A percentile compares a stretch with the other conserved stretches of the same genome.
phyloP scores from a whole-genome alignment of 768 basidiomycete genomes.

The Calocera viscosa region DNA sequence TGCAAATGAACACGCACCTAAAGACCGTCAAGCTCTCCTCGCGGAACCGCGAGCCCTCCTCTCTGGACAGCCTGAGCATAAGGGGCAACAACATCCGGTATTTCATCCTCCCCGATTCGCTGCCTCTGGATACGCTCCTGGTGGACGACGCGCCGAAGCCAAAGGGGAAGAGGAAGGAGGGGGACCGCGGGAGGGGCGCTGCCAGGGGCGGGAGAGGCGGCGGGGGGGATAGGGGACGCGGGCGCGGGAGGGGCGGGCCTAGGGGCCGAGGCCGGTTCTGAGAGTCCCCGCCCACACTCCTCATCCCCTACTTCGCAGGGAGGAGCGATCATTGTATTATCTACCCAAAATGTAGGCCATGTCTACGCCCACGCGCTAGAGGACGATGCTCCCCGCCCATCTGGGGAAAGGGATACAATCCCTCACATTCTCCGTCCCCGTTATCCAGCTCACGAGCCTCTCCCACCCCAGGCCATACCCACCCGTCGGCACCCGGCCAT shows the following conservation, averaged over 20 bases:
- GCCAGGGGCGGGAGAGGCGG: conserved; percentile 41
- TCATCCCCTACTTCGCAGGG: too few relatives aligned
- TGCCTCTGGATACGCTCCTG: conserved; percentile 89
- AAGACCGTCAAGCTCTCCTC: conserved; percentile 97
- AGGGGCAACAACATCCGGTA: conserved; percentile 97
- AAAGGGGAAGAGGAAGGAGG: conserved; percentile 75
- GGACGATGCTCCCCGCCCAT: conserved; percentile 67
- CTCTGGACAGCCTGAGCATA: conserved; percentile 84
- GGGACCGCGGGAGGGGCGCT: conserved; percentile 50
- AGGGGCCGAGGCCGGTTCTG: conserved; percentile 41
- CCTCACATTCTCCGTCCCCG: conserved; percentile 78
- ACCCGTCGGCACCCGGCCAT: conserved; percentile 81
- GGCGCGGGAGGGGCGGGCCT: conserved; percentile 40
- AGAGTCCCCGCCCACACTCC: too few relatives aligned
- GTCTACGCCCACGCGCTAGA: conserved; percentile 30
- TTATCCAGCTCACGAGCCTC: conserved; percentile 72
- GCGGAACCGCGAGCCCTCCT: conserved; percentile 73
- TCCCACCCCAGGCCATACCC: conserved; percentile 97
- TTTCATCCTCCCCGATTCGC: conserved; percentile 92
- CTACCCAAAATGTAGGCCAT: neutral
- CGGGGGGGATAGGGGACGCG: conserved; percentile 38
- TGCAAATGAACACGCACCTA: conserved; percentile 98
- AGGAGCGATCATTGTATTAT: conserved; percentile 10
- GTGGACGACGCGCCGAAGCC: conserved; percentile 98
- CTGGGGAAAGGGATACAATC: conserved; percentile 89